Evolutionary conservation across 176 grass and related monocot species (phyloP), one percentile per base, ranked within the genome.

Genomic region (Carex scoparia): DNA sequence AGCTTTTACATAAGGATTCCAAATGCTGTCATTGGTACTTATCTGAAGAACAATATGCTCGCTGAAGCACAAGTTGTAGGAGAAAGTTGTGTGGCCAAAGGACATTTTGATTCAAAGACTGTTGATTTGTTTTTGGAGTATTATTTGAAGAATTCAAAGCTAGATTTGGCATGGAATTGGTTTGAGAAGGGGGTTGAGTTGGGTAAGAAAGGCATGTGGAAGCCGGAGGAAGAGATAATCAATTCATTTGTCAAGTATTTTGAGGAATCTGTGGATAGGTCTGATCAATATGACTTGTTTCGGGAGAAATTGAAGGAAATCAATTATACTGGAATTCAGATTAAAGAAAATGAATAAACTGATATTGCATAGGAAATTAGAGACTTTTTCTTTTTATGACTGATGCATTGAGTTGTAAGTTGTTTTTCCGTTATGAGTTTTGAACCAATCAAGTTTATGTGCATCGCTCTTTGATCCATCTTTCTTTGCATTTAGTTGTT

Each of bases 61-160:
- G 61, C 89, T 80, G 85, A 97, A 89, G 94, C 90, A 18, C 84
- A 92, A 65, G 68, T 60, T 1, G 11, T 91, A 33, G 86, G 81
- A 75, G 87, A 85, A 59, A 97, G 63, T 72, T 84, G 79, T 85
- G 88, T 89, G 82, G 83, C 89, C 66, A 97, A 86, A 81, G 89
- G 90, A 70, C 7, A 65, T 37, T 82, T 80, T 1, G 85, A 91
- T 82, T 87, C 57, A 12, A 90, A 68, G 85, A 97, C 90, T 27
- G 91, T 91, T 7, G 86, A 89, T 65, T 46, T 92, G 44, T 97
- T 97, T 84, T 66, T 92, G 3, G 86, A 89, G 81, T 86, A 89
- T 83, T 94, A 89, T 81, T 84, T 92, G 85, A 62, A 82, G 68
- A 69, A 79, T 28, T 65, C 64, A 19, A 55, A 88, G 13, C 79